Base-by-base conservation (phyloP, 108 stramenopile genomes). In the Chaetoceros tenuissimus region DNA sequence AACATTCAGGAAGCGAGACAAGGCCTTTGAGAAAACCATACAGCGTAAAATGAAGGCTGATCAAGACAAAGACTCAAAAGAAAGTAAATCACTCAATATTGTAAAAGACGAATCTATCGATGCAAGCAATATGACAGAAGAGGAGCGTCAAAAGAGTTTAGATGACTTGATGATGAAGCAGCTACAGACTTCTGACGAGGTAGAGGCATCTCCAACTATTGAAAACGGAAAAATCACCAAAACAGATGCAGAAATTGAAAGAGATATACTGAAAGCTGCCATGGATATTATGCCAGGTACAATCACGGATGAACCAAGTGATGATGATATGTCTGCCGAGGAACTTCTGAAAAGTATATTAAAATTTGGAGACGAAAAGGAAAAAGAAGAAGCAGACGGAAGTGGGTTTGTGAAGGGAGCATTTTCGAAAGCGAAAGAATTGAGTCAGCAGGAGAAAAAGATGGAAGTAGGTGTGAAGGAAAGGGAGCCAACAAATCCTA, bases 381-480 rank as follows among this genome's bases (percentile, higher is more conserved):
- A 79, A 29, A 74, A 78, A 51, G 78, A 82, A 55, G 57, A 81
- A 20, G 65, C 63, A 48, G 52, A 65, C 21, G 89, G 85, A 3
- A 45, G 27, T 57, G 89, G 89, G 0, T 92, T 92, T 69, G 90
- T 80, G 1, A 76, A 67, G 49, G 90, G 82, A 18, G 90, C 90
- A 29, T 81, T 87, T 48, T 74, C 79, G 46, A 78, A 88, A 63
- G 86, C 90, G 24, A 92, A 85, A 53, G 81, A 82, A 27, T 31
- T 90, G 16, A 45, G 86, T 22, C 67, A 54, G 18, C 49, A 73
- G 48, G 56, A 74, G 44, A 24, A 75, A 48, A 23, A 60, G 59
- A n/a, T n/a, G n/a, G n/a, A n/a, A n/a, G n/a, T n/a, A n/a, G n/a
- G n/a, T n/a, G n/a, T n/a, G n/a, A n/a, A n/a, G n/a, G n/a, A 45